Conservation (phyloP, 1,139 yeast genomes). For the Protomyces pachydermus region DNA sequence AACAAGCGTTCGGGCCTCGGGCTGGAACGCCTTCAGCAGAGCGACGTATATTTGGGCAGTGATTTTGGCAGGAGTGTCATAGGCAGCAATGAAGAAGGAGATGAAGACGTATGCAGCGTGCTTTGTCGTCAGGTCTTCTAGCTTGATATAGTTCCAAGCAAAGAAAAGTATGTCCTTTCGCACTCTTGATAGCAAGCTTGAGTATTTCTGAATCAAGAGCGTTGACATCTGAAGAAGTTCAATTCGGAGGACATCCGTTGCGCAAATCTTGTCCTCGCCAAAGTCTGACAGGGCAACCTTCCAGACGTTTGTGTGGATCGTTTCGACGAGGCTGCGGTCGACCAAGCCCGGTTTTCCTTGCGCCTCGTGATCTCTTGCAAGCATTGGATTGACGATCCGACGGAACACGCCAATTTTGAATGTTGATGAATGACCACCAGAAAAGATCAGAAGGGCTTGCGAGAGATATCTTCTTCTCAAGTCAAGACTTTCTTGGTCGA, state of each 20-base stretch:
- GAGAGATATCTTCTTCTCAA: background rate
- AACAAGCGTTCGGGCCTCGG: constrained; percentile 77
- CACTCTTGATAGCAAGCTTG: constrained; percentile 55
- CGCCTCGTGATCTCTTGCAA: background rate
- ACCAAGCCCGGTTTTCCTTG: constrained; percentile 9
- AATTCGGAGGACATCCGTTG: constrained; percentile 67
- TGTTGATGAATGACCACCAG: background rate
- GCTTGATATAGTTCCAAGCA: constrained; percentile 87
- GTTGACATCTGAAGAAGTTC: constrained; percentile 81
- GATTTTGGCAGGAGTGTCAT: constrained; percentile 82
- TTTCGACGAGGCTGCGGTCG: constrained; percentile 52
- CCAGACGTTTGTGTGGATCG: constrained; percentile 68
- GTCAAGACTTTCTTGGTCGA: background rate
- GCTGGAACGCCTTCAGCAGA: constrained; percentile 73
- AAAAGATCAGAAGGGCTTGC: background rate
- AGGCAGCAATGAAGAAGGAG: constrained; percentile 77
- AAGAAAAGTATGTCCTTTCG: constrained; percentile 86
- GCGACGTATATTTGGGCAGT: constrained; percentile 93
- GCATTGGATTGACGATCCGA: constrained; percentile 20
- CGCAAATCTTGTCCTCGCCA: constrained; percentile 59
- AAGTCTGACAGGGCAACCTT: constrained; percentile 40
- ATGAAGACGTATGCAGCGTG: constrained; percentile 91
- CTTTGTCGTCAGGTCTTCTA: constrained; percentile 84
- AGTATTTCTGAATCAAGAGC: constrained; percentile 63
- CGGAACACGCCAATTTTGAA: constrained; percentile 22